Evolutionary conservation across 2,329 filamentous ascomycete species (phyloP), one percentile per base, ranked within the genome.

Genomic region (Aspergillus luchuensis): DNA sequence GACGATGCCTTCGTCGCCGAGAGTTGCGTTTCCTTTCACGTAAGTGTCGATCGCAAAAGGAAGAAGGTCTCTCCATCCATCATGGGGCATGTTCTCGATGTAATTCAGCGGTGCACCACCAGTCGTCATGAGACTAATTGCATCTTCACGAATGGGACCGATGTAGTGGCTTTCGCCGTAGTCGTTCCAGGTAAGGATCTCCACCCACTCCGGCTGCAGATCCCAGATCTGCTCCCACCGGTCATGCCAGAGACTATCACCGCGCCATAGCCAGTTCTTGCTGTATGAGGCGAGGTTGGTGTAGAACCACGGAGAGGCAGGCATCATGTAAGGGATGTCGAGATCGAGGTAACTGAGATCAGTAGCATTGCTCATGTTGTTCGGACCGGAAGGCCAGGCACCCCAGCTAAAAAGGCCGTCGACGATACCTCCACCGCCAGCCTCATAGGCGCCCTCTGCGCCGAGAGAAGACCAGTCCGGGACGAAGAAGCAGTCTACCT

Each of bases 141-240:
- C 36, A 7, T 39, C 17, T 17, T 54, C 45, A 1, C 45, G 30
- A 2, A 54, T 28, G 0, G 81, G 83, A 0, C 81, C 82, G 11
- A 84, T 76, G 66, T 86, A 85, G 67, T 86, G 83, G 3, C 79
- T 81, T 64, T 85, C 84, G 28, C 84, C 84, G 51, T 81, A 85
- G 67, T 86, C 79, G 39, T 81, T 81, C 79, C 79, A 81, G 1
- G 78, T 78, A 3, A 81, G 68, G 43, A 81, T 79, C 56, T 81
- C 76, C 4, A 85, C 71, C 60, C 82, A 84, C 7, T 78, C 75
- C 6, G 83, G 81, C 15, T 77, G 71, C 23, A 82, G 62, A 3
- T 67, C 63, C 7, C 83, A 62, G 15, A 84, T 74, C 55, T 80
- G 65, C 4, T 68, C 62, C 78, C 78, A 80, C 17, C 78, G 76